Evolutionary conservation across 768 basidiomycete genomes (phyloP), one percentile per base, ranked within the genome.

Genomic region (Russula lepida): DNA sequence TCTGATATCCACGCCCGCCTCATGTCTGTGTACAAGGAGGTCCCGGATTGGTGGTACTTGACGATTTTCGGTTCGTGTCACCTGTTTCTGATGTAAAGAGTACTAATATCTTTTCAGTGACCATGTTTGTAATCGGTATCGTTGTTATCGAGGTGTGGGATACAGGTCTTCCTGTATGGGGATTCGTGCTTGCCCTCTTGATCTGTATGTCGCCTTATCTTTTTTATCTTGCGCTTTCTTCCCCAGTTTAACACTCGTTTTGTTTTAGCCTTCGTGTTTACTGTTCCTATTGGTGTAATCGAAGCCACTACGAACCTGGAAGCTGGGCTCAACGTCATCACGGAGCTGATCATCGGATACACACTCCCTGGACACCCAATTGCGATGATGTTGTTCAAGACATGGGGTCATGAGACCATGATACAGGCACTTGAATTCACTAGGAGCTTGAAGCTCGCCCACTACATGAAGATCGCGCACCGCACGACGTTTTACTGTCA

Each of bases 361-460:
- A 81, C 79, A 27, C 78, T 89, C 43, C 90, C 89, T 15, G 89
- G 90, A 2, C 81, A 80, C 19, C 88, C 89, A 5, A 70, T 91
- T 58, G 89, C 89, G 0, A 88, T 84, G 79, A 89, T 92, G 89
- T 76, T 91, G 76, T 90, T 90, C 79, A 91, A 89, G 80, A 87
- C 86, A 0, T 89, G 79, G 78, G 88, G 89, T 33, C 88, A 88
- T 67, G 84, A 85, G 59, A 84, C 81, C 53, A 82, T 84, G 79
- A 76, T 77, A 1, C 84, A 86, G 72, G 86, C 88, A 1, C 69
- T 90, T 47, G 74, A 73, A 41, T 92, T 91, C 75, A 80, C 84
- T 1, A 77, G 80, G 9, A 85, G 90, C 74, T 84, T 91, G 69
- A 92, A 92, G 72, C 84, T 89, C 51, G 87, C 85, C 9, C 87